Percentiles rank a stretch among this genome's conserved stretches.
phyloP scores from a whole-genome alignment of 768 basidiomycete genomes.

The Sporobolomyces pararoseus region DNA sequence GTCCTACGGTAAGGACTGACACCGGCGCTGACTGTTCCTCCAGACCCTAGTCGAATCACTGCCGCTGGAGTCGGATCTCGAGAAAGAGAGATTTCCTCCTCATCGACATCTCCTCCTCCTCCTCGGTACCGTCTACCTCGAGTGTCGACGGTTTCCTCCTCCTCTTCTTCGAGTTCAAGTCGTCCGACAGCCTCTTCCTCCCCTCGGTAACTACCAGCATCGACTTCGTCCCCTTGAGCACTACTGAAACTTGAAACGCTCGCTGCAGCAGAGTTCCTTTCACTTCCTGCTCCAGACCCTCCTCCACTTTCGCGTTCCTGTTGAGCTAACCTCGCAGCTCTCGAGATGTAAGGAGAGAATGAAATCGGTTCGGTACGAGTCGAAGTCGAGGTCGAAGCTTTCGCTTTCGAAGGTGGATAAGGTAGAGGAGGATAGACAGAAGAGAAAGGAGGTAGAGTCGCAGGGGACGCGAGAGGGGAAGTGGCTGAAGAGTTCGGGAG shows the following conservation, averaged over 20 bases:
- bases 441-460: not conserved
- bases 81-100: not conserved
- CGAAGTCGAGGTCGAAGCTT: conserved; percentile 3
- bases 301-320: not conserved
- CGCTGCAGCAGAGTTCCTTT: not conserved
- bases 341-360: not conserved
- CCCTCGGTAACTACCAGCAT: not conserved
- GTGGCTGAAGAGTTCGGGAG: conserved; percentile 23
- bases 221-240: not conserved
- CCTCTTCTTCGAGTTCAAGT: conserved; percentile 33
- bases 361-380: conserved; percentile 17
- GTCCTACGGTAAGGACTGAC: not conserved
- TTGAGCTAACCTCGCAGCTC: not conserved
- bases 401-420: conserved; percentile 27
- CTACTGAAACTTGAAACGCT: conserved; percentile 19
- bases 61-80: conserved; percentile 29
- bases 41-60: not conserved
- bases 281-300: not conserved
- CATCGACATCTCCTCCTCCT: not conserved
- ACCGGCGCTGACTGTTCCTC: not conserved
- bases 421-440: conserved; percentile 23
- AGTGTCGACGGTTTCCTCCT: not conserved
- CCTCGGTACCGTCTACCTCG: not conserved
- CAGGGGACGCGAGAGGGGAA: conserved; percentile 28
- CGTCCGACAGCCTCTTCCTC: conserved; percentile 33